Conservation (phyloP, 352 stramenopile species). For the Globisporangium abappressorium region DNA sequence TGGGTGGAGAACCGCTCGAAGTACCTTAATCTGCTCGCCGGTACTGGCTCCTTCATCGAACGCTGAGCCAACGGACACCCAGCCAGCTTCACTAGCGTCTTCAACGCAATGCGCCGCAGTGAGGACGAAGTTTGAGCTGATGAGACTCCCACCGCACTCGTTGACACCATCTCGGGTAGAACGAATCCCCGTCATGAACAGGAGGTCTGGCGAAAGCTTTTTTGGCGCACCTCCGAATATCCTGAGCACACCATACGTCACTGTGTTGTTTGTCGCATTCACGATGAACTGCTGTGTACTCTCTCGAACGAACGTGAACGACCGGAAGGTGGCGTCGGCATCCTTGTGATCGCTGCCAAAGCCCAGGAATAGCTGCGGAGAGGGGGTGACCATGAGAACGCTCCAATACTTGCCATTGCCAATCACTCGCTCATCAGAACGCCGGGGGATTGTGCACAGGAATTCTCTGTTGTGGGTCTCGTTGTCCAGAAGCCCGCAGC, state of each 20-base stretch:
- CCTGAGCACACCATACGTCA: neutral
- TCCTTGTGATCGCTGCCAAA: neutral
- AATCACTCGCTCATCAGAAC: neutral
- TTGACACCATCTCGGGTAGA: neutral
- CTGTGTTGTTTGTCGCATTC: neutral
- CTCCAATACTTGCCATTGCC: neutral
- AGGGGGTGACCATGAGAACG: neutral
- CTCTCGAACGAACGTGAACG: neutral
- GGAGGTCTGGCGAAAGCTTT: neutral
- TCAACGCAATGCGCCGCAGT: slow-evolving; percentile 3
- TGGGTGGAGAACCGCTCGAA: neutral
- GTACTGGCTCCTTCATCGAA: neutral
- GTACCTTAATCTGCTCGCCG: slow-evolving; percentile 9
- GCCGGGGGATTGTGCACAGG: neutral
- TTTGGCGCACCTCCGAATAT: neutral
- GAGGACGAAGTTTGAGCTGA: neutral
- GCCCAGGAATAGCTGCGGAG: neutral
- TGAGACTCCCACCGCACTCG: slow-evolving; percentile 4
- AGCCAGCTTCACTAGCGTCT: neutral
- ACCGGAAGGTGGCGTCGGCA: neutral
- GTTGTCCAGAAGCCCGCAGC: neutral
- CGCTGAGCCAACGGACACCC: slow-evolving; percentile 1
- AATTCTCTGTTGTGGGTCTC: neutral
- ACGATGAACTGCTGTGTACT: neutral
- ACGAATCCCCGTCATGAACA: neutral